Conservation (phyloP, 108 stramenopile genomes). For the Cyclostephanos invisitatus region DNA sequence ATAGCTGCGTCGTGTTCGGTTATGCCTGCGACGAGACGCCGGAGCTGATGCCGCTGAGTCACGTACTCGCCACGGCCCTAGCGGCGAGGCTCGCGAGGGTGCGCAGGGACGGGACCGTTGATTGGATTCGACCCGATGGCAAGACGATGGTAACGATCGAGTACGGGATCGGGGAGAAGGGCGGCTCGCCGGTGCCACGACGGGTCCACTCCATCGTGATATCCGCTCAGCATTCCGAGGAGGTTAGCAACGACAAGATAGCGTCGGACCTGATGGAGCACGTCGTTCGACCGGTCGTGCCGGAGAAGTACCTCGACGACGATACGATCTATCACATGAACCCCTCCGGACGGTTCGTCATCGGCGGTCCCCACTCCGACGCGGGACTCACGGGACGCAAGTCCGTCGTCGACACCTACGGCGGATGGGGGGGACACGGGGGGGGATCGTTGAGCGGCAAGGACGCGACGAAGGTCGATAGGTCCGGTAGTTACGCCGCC, state of each 20-base stretch:
- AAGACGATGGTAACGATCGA: slow-evolving; percentile 95
- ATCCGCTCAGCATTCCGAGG: slow-evolving; percentile 95
- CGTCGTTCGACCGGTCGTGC: slow-evolving; percentile 96
- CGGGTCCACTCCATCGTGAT: slow-evolving; percentile 97
- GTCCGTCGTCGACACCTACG: slow-evolving; percentile 96
- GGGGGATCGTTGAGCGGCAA: slow-evolving; percentile 97
- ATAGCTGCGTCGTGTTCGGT: slow-evolving; percentile 97
- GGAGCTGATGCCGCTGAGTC: slow-evolving; percentile 92
- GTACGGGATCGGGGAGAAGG: slow-evolving; percentile 82
- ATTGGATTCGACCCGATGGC: slow-evolving; percentile 97
- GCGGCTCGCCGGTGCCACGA: slow-evolving; percentile 84
- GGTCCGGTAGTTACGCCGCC: slow-evolving; percentile 93
- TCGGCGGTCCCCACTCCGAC: slow-evolving; percentile 98
- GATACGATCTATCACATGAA: slow-evolving; percentile 97
- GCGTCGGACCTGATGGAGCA: slow-evolving; percentile 95
- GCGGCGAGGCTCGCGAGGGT: slow-evolving; percentile 91
- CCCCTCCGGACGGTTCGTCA: slow-evolving; percentile 92
- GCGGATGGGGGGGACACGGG: slow-evolving; percentile 98
- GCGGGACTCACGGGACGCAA: slow-evolving; percentile 97
- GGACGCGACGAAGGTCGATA: slow-evolving; percentile 96
- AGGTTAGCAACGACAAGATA: slow-evolving; percentile 90
- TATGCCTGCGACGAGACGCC: slow-evolving; percentile 97
- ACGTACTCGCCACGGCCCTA: slow-evolving; percentile 91
- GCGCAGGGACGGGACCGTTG: slow-evolving; percentile 92
- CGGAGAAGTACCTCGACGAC: slow-evolving; percentile 95